phyloP scores from a whole-genome alignment of 2,329 filamentous ascomycete genomes.

The Thielaviopsis populi region DNA sequence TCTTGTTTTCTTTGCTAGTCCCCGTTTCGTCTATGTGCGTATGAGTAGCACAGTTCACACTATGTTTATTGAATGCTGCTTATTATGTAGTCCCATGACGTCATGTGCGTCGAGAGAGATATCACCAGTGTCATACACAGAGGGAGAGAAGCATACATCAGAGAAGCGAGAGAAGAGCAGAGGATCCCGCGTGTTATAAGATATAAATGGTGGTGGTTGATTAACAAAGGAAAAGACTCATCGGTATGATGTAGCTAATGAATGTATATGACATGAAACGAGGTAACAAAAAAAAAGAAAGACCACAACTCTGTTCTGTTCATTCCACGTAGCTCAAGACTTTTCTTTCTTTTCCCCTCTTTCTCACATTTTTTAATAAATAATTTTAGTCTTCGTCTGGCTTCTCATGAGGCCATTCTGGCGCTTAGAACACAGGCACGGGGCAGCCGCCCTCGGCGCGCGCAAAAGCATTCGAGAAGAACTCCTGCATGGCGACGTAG shows the following conservation, averaged over 20 bases:
- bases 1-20: too few species aligned
- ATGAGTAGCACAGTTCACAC: too few species aligned
- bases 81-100: too few species aligned
- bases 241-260: neutral
- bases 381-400: neutral
- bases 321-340: neutral
- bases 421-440: constrained; percentile 31
- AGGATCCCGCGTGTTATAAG: neutral
- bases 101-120: too few species aligned
- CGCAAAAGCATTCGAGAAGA: constrained; percentile 67
- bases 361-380: neutral
- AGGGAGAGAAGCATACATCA: neutral
- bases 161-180: neutral
- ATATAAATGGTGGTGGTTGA: neutral
- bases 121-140: neutral
- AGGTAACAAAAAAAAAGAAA: neutral
- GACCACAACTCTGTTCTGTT: constrained; percentile 2
- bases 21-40: too few species aligned
- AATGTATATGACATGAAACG: neutral
- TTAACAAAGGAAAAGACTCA: neutral
- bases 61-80: too few species aligned
- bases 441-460: constrained; percentile 48
- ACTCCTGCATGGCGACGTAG: constrained; percentile 88
- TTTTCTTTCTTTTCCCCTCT: neutral
- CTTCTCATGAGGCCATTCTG: neutral